Conservation (phyloP, 176 grass and related monocot genomes). For the Stipa capillata region DNA sequence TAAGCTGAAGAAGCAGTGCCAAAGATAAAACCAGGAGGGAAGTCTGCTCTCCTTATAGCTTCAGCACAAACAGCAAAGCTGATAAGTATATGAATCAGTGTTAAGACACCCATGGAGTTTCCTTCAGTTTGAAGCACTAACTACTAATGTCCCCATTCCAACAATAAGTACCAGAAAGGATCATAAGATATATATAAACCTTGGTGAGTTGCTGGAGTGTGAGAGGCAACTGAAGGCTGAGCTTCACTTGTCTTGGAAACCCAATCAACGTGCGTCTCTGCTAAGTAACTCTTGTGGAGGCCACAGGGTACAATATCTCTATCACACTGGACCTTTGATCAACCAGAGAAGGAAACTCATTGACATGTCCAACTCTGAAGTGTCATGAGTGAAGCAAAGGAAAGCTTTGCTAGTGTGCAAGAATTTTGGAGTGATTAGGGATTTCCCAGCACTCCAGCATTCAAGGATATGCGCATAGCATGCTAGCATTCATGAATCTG, state of each 20-base stretch:
- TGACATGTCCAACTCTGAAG: slow-evolving; percentile 18
- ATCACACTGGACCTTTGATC: slow-evolving; percentile 30
- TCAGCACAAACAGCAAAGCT: slow-evolving; percentile 36
- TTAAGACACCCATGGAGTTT: slow-evolving; percentile 38
- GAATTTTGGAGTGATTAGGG: background rate
- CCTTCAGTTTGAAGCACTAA: slow-evolving; percentile 12
- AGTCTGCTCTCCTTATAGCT: slow-evolving; percentile 69
- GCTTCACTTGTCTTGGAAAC: slow-evolving; percentile 49
- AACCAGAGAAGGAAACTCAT: slow-evolving; percentile 18
- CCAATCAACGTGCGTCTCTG: slow-evolving; percentile 22
- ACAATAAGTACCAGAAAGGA: slow-evolving; percentile 16
- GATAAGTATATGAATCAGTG: slow-evolving; percentile 38
- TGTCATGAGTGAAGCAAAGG: slow-evolving; percentile 18
- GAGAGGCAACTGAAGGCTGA: slow-evolving; percentile 33
- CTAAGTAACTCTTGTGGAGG: slow-evolving; percentile 19
- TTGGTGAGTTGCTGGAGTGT: slow-evolving; percentile 33
- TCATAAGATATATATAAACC: slow-evolving; percentile 38
- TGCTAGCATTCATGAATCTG: background rate
- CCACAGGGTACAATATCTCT: slow-evolving; percentile 29
- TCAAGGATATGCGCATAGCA: no score
- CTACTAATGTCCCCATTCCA: slow-evolving; percentile 5
- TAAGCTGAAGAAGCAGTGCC: slow-evolving; percentile 95
- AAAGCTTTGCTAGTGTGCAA: slow-evolving; percentile 30
- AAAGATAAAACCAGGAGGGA: slow-evolving; percentile 79
- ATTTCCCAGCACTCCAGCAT: background rate